Base-by-base conservation (phyloP, 257 asterid species). In the Gynochthodes officinalis region DNA sequence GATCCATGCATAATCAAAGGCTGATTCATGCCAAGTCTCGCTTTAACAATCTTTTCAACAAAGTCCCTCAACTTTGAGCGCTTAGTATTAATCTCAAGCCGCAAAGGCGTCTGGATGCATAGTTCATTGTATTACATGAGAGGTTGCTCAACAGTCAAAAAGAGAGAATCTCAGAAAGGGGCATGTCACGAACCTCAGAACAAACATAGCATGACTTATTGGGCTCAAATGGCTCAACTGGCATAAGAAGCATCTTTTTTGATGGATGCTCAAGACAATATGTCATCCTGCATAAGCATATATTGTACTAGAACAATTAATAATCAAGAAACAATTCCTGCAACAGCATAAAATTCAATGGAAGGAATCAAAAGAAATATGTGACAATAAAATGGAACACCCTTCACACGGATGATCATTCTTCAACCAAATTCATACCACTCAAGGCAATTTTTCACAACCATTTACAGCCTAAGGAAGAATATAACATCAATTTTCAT, bases 241-340 rank as follows among this genome's bases (percentile, higher is more conserved):
- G 98, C 99, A 95, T 92, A 67, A 95, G 93, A 73, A 95, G 90
- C 92, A 92, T 83, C 80, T 92, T 95, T 80, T 76, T 90, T n/a
- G 96, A 73, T 71, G 99, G 96, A 85, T 90, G 96, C 78, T 92
- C 93, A 60, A 95, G 97, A 75, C 99, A 95, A 77, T 88, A 95
- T 21, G 99, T 95, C 99, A 92, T 95, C 91, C 99, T 95, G 79
- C 84, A 86, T 18, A 32, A 63, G 66, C 77, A 10, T 35, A 73
- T 16, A 71, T 46, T 57, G 35, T 30, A 71, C 62, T 59, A 11
- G 49, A 58, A 44, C 43, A 68, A 35, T 39, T 55, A 35, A 46
- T 2, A 76, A 21, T 35, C 40, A 27, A 66, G 61, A 4, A 27
- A 49, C 39, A 37, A 5, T 33, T 23, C 43, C 44, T 48, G 43